These are phyloP conservation scores for Trichophaea hybrida DNA, from an alignment of 2,329 filamentous ascomycete genomes.

Conservation along the genomic window DNA sequence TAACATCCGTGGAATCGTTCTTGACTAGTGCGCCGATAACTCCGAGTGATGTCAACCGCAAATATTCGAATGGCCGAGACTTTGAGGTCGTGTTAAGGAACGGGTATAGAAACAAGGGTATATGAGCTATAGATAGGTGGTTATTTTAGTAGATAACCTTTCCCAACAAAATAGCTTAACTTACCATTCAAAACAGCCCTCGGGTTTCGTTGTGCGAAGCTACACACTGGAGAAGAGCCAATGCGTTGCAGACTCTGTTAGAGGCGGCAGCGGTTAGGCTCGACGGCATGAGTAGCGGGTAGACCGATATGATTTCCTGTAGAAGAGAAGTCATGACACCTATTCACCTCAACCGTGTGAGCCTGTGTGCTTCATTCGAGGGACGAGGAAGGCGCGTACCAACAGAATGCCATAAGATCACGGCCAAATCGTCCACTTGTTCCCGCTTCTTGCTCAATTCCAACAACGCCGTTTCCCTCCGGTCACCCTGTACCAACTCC, in stretches of 20 bases:
- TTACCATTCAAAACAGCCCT: constrained; percentile 84
- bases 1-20: constrained; percentile 96
- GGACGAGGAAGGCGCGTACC: constrained; percentile 43
- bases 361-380: constrained; percentile 6
- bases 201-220: constrained; percentile 94
- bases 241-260: constrained; percentile 92
- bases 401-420: constrained; percentile 97
- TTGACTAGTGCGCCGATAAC: constrained; percentile 96
- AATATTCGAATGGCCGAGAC: constrained; percentile 91
- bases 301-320: constrained; percentile 98
- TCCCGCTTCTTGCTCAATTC: constrained; percentile 98
- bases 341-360: constrained; percentile 32
- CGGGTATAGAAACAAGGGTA: constrained; percentile 91
- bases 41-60: constrained; percentile 85
- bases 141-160: not conserved
- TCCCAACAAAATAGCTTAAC: constrained; percentile 22
- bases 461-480: constrained; percentile 77
- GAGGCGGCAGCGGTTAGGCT: constrained; percentile 95
- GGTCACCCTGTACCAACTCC: constrained; percentile 32
- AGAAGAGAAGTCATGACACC: constrained; percentile 96
- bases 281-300: constrained; percentile 88
- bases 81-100: constrained; percentile 99
- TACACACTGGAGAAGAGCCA: constrained; percentile 90
- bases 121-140: constrained; percentile 53
- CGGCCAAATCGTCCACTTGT: constrained; percentile 86